Base-by-base conservation (phyloP, 257 asterid genomes). In the Hygrophila difformis region DNA sequence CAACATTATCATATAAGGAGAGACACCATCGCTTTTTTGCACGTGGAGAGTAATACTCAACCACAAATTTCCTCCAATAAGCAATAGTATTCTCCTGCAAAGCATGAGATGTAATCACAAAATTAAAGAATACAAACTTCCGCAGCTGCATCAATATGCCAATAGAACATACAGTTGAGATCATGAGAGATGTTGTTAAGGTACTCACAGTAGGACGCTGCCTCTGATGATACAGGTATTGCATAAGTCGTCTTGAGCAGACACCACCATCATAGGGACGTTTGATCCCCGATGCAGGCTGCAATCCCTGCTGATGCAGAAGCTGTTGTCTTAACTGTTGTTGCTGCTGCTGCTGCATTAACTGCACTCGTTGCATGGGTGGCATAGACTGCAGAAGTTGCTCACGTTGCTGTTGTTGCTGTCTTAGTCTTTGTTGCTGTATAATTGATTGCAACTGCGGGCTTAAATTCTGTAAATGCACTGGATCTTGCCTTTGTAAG, bases 21-120 rank as follows among this genome's bases (percentile, higher is more conserved):
- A 91, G 71, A 57, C 99, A 91, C 95, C 99, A 91, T 65, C 96
- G 72, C 73, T 81, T 86, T 91, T 91, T 91, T 31, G 97, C 95
- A 58, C 93, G 83, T 8, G 96, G 93, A 58, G 94, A 75, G 70
- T 86, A 91, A 74, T 86, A 91, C 68, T 91, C 99, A 1, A 94
- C 76, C 37, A 91, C 93, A 62, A 91, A 91, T 68, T 91, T 91
- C 63, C 87, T 86, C 99, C 99, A 91, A 69, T 91, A 91, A 39
- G 94, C 88, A 68, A 91, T 86, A 53, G 81, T 53, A 64, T 91
- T 78, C 46, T 86, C 96, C 99, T 91, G 10, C 12, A 33, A 33
- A 33, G 6, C 37, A 33, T 0, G 3, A 33, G 12, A 33, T 5
- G 12, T 5, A 5, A 12, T 33, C 10, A 5, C 8, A 33, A 33